phyloP scores from a whole-genome alignment of 202 grass and related monocot species.

The Schoenoplectus tabernaemontani region DNA sequence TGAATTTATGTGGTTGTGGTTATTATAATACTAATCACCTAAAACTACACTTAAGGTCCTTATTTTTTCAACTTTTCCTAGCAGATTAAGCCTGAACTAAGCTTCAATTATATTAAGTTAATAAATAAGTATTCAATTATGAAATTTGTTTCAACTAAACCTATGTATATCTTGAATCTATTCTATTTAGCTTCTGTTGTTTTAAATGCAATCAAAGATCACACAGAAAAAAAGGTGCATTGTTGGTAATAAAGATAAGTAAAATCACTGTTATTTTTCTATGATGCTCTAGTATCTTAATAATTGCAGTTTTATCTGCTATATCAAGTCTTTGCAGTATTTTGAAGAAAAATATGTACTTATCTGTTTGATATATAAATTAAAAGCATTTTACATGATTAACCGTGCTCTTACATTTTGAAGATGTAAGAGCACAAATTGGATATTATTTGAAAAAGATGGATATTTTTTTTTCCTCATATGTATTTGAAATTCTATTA shows the following conservation, averaged over 20 bases:
- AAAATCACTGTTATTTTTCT: neutral
- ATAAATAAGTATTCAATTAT: neutral
- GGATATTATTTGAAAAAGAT: neutral
- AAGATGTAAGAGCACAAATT: neutral
- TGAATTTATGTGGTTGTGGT: neutral
- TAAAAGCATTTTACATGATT: neutral
- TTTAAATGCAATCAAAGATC: neutral
- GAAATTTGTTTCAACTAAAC: neutral
- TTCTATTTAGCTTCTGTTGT: neutral
- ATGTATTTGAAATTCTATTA: neutral
- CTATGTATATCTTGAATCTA: neutral
- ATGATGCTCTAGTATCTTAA: neutral
- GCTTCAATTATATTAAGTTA: neutral
- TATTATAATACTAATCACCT: neutral
- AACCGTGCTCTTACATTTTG: neutral
- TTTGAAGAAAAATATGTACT: neutral
- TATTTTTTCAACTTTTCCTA: neutral
- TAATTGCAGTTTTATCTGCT: neutral
- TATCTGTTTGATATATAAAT: neutral
- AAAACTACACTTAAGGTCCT: neutral
- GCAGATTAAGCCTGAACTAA: neutral
- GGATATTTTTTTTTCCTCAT: neutral
- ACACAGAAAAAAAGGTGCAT: neutral
- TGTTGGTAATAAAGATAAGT: neutral
- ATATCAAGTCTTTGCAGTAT: neutral